phyloP scores from a whole-genome alignment of 495 filamentous ascomycete genomes.

The Jackrogersella multiformis region DNA sequence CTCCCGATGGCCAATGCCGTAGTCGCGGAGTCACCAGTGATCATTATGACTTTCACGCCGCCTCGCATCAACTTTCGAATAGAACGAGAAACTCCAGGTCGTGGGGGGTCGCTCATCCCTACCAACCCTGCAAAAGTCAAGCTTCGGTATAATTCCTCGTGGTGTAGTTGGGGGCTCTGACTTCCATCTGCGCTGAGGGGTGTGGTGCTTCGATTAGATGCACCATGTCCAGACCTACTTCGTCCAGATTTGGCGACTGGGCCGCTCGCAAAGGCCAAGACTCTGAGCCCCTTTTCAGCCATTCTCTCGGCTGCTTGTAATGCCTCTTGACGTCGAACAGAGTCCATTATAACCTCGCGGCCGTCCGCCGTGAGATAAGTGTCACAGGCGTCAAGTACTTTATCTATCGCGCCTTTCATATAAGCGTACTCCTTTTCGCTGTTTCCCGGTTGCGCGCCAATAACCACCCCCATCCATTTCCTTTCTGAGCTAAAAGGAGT shows the following conservation, averaged over 20 bases:
- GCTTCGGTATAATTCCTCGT: conserved; percentile 80
- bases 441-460: conserved; percentile 66
- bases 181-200: conserved; percentile 45
- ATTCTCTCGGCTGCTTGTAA: conserved; percentile 86
- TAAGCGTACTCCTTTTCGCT: conserved; percentile 78
- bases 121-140: conserved; percentile 91
- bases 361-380: conserved; percentile 90
- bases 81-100: conserved; percentile 85
- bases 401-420: conserved; percentile 94
- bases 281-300: conserved; percentile 89
- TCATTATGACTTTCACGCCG: conserved; percentile 97
- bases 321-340: conserved; percentile 75
- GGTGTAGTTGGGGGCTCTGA: conserved; percentile 54
- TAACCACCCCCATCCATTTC: conserved; percentile 98
- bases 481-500: conserved; percentile 96
- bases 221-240: conserved; percentile 41
- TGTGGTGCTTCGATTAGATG: conserved; percentile 42
- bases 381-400: conserved; percentile 84
- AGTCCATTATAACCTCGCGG: conserved; percentile 85
- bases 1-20: conserved; percentile 92
- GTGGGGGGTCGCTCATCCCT: conserved; percentile 96
- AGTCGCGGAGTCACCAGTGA: conserved; percentile 94
- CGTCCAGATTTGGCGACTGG: conserved; percentile 52
- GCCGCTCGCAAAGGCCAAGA: conserved; percentile 92
- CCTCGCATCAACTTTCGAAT: conserved; percentile 93